Base-by-base conservation (phyloP, 1,139 yeast genomes). In the Eremothecium gossypii region DNA sequence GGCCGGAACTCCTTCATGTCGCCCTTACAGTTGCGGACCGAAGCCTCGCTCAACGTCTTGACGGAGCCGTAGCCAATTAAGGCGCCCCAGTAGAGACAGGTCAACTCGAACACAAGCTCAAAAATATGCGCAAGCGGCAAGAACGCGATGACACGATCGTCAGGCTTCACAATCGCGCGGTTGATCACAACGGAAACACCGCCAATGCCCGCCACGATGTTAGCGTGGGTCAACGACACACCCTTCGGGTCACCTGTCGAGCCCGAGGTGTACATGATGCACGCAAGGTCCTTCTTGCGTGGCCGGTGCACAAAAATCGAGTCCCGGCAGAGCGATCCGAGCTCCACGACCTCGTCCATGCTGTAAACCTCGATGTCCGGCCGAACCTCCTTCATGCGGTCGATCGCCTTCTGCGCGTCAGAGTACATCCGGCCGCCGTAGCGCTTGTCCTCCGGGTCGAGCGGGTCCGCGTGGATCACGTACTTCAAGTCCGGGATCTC, bases 241-340 rank as follows among this genome's bases (percentile, higher is more conserved):
- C 99, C 99, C 71, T 91, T 91, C 57, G 98, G 98, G 49, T 80
- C 79, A 56, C 98, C 98, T 12, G 98, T 89, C 12, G 97, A 87
- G 41, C 99, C 99, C 0, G 97, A 89, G 23, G 99, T 91, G 72
- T 91, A 91, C 97, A 93, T 91, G 61, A 91, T 86, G 70, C 96
- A 85, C 34, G 91, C 77, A 43, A 81, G 60, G 57, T 86, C 95
- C n/a, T 77, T 77, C 8, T 93, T 76, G 48, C 69, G 71, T 43
- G 95, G 86, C 11, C 73, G 73, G 48, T 61, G 50, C 31, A 54
- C 45, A 8, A 50, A 51, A 33, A 58, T 47, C 33, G 52, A 55
- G 32, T 68, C 69, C 11, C 60, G 59, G 45, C 73, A 63, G 31
- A 66, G 66, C 50, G 69, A 61, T 52, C 99, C 98, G 41, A 79